Evolutionary conservation across 345 rosid species (phyloP), one percentile per base, ranked within the genome.

Genomic region (Erucastrum elatum): DNA sequence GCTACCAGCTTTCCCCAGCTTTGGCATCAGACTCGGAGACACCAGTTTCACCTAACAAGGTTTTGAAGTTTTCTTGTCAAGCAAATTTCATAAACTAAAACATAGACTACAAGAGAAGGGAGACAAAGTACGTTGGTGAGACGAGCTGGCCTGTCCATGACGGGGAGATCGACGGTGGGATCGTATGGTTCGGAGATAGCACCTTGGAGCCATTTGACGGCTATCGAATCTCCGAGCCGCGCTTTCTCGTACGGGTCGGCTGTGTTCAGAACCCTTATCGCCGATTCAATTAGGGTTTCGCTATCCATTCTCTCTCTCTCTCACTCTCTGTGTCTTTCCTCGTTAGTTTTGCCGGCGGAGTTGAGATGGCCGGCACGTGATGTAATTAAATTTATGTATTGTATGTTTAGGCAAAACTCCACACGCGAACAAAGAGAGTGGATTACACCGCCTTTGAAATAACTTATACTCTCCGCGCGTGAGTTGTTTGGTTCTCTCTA

Each of bases 1-100:
- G 83, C 97, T 92, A 60, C 97, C 98, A 4, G 89, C 97, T 84
- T 84, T 94, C 41, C 97, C 97, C 13, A 94, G 91, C 88, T 92
- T 94, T 61, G 97, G 98, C 98, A 92, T 92, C 71, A 87, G 82
- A 84, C 94, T 80, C 6, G 97, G 97, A 4, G 96, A 83, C 81
- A 94, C 91, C 85, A 92, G 82, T 84, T 85, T 94, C 72, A 92
- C 87, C 96, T 92, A 86, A 86, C 12, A 34, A 44, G 26, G 31
- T 4, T 65, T 17, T 1, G 6, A n/a, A 16, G 35, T 31, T 2
- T 21, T 66, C 46, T 68, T 56, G 56, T 71, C 65, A 80, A 63
- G 29, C 82, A 63, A 63, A 17, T 81, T 82, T 84, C n/a, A 17
- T 46, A 16, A 6, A 30, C 55, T 21, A 21, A 56, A 25, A 30